phyloP scores from a whole-genome alignment of 2,329 filamentous ascomycete species.

The Diplodia scrobiculata region DNA sequence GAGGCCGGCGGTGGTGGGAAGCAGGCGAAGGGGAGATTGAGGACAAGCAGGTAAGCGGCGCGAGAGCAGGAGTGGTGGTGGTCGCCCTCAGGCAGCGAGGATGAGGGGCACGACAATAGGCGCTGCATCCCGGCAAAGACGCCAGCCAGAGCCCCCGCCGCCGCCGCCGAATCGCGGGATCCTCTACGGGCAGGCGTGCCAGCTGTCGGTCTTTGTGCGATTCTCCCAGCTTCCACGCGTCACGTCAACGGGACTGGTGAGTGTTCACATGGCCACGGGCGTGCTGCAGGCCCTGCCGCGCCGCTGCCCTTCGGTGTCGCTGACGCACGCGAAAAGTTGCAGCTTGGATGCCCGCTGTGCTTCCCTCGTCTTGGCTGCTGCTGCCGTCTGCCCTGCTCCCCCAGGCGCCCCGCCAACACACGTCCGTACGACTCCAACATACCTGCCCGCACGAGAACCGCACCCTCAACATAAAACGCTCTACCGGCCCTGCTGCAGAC shows the following conservation, averaged over 20 bases:
- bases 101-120: constrained; percentile 18
- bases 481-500: constrained; percentile 2
- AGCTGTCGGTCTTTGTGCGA: not conserved
- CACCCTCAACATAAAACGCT: constrained; percentile 4
- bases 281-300: constrained; percentile 6
- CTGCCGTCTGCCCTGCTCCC: not conserved
- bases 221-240: constrained; percentile 21
- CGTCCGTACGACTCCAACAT: constrained; percentile 17
- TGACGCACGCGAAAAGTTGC: constrained; percentile 6
- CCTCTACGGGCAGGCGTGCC: not conserved
- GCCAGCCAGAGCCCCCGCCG: constrained; percentile 15
- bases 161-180: constrained; percentile 11
- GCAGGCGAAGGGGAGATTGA: not conserved
- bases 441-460: constrained; percentile 4
- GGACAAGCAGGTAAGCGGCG: constrained; percentile 18
- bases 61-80: constrained; percentile 16
- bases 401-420: constrained; percentile 15
- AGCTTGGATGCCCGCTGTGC: constrained; percentile 4
- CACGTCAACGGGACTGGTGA: not conserved
- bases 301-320: constrained; percentile 4
- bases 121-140: constrained; percentile 21
- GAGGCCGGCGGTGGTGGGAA: not conserved
- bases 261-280: constrained; percentile 5
- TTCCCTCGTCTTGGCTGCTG: not conserved
- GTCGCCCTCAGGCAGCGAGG: constrained; percentile 14